Percentiles rank a stretch among this genome's conserved stretches.
Conservation (phyloP, 2,329 filamentous ascomycete genomes). For the Thyridium curvatum region DNA sequence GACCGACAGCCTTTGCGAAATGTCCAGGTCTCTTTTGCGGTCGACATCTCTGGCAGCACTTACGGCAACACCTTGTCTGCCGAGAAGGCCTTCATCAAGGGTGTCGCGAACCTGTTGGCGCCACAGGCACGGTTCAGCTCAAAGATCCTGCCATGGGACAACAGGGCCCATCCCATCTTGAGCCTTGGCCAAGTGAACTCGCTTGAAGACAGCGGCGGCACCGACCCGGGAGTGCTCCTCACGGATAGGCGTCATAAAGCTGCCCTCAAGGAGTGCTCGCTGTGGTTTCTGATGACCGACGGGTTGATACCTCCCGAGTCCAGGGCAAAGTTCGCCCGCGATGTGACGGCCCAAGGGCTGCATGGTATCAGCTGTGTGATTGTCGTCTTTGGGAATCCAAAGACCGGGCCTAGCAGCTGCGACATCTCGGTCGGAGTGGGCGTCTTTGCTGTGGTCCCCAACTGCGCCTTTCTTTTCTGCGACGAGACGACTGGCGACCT, state of each 20-base stretch:
- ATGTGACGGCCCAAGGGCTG: slow-evolving; percentile 7
- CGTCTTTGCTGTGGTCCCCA: slow-evolving; percentile 12
- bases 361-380: slow-evolving; percentile 13
- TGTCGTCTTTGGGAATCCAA: slow-evolving; percentile 9
- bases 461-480: slow-evolving; percentile 12
- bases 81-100: not conserved
- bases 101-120: not conserved
- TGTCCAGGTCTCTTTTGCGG: not conserved
- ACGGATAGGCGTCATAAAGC: not conserved
- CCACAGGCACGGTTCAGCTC: not conserved
- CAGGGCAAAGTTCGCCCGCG: slow-evolving; percentile 7
- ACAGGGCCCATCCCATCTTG: not conserved
- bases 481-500: slow-evolving; percentile 6
- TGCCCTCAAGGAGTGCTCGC: not conserved
- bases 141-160: not conserved
- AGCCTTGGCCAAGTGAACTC: not conserved
- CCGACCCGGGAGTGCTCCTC: not conserved
- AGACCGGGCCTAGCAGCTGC: slow-evolving; percentile 2
- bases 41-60: not conserved
- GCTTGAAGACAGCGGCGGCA: not conserved
- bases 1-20: not conserved
- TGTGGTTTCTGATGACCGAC: slow-evolving; percentile 17
- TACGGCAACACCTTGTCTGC: not conserved
- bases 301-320: slow-evolving; percentile 6
- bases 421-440: slow-evolving; percentile 14